Percentiles rank a stretch among this genome's conserved stretches.
Evolutionary conservation across 1,284 basidiomycete species (phyloP).

Genomic region (Leccinum holopus): DNA sequence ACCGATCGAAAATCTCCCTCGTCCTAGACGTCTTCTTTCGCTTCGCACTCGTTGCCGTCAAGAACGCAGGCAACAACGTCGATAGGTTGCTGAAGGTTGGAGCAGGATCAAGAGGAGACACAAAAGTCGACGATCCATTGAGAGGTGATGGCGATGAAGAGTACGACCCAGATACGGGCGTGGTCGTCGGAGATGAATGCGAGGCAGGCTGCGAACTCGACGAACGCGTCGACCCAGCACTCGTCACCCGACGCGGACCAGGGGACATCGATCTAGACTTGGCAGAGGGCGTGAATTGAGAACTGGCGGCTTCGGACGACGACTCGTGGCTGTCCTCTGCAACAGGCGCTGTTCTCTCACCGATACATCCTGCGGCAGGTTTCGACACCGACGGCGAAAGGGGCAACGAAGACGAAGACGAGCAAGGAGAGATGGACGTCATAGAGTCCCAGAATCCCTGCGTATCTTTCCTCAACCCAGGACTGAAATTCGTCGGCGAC

Average conservation of each 20-base stretch:
- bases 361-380: conserved; percentile 1
- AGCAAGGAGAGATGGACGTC: conserved; percentile 23
- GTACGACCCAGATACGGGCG: conserved; percentile 12
- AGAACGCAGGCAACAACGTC: conserved; percentile 25
- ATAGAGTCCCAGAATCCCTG: conserved; percentile 35
- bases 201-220: conserved; percentile 10
- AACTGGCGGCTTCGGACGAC: not conserved
- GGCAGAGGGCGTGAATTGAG: conserved; percentile 2
- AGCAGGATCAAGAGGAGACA: not conserved
- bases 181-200: conserved; percentile 13
- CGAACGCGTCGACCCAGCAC: conserved; percentile 10
- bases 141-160: conserved; percentile 15
- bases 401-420: conserved; percentile 22
- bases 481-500: conserved; percentile 10
- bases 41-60: conserved; percentile 22
- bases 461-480: conserved; percentile 22
- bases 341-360: conserved; percentile 1
- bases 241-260: conserved; percentile 2
- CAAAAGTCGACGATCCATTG: not conserved
- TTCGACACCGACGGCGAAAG: conserved; percentile 17
- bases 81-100: conserved; percentile 4
- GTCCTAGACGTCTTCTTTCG: conserved; percentile 30
- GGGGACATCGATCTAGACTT: conserved; percentile 24
- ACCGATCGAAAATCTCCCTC: conserved; percentile 30
- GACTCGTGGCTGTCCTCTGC: not conserved